Evolutionary conservation across 2,329 filamentous ascomycete genomes (phyloP), one percentile per base, ranked within the genome.

Genomic region (Penicillium sp.): DNA sequence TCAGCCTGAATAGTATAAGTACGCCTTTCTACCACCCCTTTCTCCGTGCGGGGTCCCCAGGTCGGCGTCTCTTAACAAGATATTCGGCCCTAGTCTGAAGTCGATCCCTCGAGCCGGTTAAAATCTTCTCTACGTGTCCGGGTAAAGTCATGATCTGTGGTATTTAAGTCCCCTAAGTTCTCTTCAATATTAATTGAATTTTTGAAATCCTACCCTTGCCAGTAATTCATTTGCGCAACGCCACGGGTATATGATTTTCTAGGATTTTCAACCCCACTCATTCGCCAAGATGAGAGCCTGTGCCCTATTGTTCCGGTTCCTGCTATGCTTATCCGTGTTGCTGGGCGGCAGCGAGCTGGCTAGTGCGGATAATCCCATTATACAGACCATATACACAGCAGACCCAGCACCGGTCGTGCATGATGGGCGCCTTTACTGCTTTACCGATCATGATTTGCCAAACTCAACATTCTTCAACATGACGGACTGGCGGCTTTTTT

Each of bases 401-500:
- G 67, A 74, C 51, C 73, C 72, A 18, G 72, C 71, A 22, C 71
- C 72, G 1, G 39, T 73, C 13, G 61, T 75, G 1, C 62, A 69
- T 49, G 63, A 73, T 37, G 62, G 65, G 7, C 44, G 44, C 11
- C 24, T 47, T 31, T 47, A 47, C 44, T 24, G 24, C 22, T 47
- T 47, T 31, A 47, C 44, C 10, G 44, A 31, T 31, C 44, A 47
- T 14, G 44, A 47, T 31, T 27, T 27, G 22, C 24, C 56, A 63
- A 66, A 5, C 47, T 73, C 18, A 73, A 72, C 54, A 55, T 27
- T 73, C 39, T 73, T 73, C 54, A 74, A 70, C 16, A 67, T 70
- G 56, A 73, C 74, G 51, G 68, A 75, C 58, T 76, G 73, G 74
- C 71, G 62, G 2, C 65, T 75, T 22, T 75, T 67, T 60, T 75